Base-by-base conservation (phyloP, 495 filamentous ascomycete genomes). In the Tetracladium setigerum region DNA sequence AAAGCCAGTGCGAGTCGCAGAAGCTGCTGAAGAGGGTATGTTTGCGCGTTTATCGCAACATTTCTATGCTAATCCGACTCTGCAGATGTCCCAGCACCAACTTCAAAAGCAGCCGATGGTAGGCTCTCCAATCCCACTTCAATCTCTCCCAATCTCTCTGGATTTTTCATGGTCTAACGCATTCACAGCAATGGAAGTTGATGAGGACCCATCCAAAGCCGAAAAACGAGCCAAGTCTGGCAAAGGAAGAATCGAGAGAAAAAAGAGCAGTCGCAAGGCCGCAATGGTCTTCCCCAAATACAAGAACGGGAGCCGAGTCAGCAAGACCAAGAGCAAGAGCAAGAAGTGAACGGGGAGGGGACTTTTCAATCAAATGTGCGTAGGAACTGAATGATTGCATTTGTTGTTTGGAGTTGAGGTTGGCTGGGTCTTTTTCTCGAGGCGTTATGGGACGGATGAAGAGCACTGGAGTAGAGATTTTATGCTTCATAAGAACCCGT, bases 201-300 rank as follows among this genome's bases (percentile, higher is more conserved):
- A 76, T 44, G 44, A 64, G 61, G 44, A 63, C 56, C 48, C 62
- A 11, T 53, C 37, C 57, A 56, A 46, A 65, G n/a, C 12, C 13
- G 42, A 6, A 14, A 37, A 27, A 10, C 13, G 33, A 27, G 22
- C 46, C 4, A 51, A 65, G 49, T 52, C 60, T 30, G 43, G 37
- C 30, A 56, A 52, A 30, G 39, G 44, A 24, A 27, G 60, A 44
- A 55, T 62, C 34, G 71, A 72, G 62, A 73, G 66, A 61, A 73
- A 59, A 46, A 64, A 67, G 31, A 70, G n/a, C 38, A 52, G 48
- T 34, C 43, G 55, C 17, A 59, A 53, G 45, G 56, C 56, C 12
- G 46, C 53, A 9, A 60, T 77, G 36, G 71, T 76, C 19, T 77
- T 77, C 48, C 68, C 56, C 6, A 62, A 47, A 33, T 62, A 64